These are phyloP conservation scores for Lactifluus hygrophoroides DNA, from an alignment of 768 basidiomycete species.

Conservation along the genomic window DNA sequence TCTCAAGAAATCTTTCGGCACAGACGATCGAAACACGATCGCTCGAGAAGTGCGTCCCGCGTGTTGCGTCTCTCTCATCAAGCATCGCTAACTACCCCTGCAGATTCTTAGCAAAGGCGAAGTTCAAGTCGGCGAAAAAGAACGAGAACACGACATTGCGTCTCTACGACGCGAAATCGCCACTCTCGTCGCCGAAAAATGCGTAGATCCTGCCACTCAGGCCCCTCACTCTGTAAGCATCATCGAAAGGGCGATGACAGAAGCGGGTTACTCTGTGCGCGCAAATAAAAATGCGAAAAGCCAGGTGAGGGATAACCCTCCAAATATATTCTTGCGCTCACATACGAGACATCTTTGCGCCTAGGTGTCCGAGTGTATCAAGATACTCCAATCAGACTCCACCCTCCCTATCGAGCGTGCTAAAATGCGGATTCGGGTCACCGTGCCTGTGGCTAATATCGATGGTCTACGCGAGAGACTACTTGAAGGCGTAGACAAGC, in stretches of 20 bases:
- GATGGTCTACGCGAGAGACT: conserved; percentile 65
- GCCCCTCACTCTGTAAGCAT: conserved; percentile 88
- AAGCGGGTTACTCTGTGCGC: conserved; percentile 88
- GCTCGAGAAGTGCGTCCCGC: conserved; percentile 62
- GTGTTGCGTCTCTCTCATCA: too few relatives aligned
- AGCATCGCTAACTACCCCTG: too few relatives aligned
- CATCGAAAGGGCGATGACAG: conserved; percentile 96
- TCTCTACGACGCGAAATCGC: conserved; percentile 85
- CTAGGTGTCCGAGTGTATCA: conserved; percentile 85
- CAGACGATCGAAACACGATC: conserved; percentile 56
- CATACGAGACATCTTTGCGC: not conserved
- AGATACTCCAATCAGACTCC: conserved; percentile 67
- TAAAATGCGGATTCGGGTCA: conserved; percentile 83
- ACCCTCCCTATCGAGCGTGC: conserved; percentile 91
- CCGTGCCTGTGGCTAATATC: conserved; percentile 57
- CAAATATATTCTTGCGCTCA: too few relatives aligned
- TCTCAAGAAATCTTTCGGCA: conserved; percentile 87
- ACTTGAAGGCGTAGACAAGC: conserved; percentile 62
- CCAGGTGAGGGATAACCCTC: conserved; percentile 65
- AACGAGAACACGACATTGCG: conserved; percentile 79
- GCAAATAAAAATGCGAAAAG: conserved; percentile 87
- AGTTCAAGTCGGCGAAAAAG: conserved; percentile 94
- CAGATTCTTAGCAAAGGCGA: conserved; percentile 96
- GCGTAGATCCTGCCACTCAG: conserved; percentile 86
- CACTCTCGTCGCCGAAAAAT: conserved; percentile 90